phyloP scores from a whole-genome alignment of 805 yeast species.

The Sungouiella thailandica region DNA sequence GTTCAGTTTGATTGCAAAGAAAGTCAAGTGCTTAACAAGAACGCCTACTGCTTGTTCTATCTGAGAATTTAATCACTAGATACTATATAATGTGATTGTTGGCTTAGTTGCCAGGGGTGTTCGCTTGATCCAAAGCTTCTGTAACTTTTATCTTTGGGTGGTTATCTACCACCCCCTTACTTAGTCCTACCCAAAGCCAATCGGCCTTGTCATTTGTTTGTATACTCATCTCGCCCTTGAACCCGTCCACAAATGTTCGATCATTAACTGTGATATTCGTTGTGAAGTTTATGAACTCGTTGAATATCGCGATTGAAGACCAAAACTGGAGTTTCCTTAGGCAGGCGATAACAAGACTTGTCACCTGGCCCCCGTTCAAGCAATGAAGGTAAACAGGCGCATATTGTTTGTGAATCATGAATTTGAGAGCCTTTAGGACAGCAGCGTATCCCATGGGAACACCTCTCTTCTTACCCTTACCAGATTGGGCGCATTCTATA shows the following conservation, averaged over 20 bases:
- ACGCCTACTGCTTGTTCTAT: constrained; percentile 83
- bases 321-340: constrained; percentile 77
- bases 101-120: too few species aligned
- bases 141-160: constrained; percentile 48
- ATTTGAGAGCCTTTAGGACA: constrained; percentile 55
- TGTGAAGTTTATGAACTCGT: constrained; percentile 75
- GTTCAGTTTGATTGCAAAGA: constrained; percentile 49
- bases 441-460: constrained; percentile 72
- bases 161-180: constrained; percentile 49
- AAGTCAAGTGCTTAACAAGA: constrained; percentile 56
- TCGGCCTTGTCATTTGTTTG: constrained; percentile 40
- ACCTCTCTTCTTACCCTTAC: constrained; percentile 77
- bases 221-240: constrained; percentile 59
- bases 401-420: constrained; percentile 51
- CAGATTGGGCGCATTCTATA: constrained; percentile 59
- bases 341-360: constrained; percentile 82
- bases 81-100: neutral
- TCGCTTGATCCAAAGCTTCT: constrained; percentile 8
- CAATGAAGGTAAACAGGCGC: constrained; percentile 84
- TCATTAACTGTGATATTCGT: constrained; percentile 79
- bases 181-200: constrained; percentile 67
- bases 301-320: constrained; percentile 83
- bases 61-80: constrained; percentile 29
- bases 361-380: constrained; percentile 82
- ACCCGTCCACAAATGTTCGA: constrained; percentile 76